These are phyloP conservation scores for Pelargonium fulgidum DNA, from an alignment of 441 rosid species.

Conservation along the genomic window DNA sequence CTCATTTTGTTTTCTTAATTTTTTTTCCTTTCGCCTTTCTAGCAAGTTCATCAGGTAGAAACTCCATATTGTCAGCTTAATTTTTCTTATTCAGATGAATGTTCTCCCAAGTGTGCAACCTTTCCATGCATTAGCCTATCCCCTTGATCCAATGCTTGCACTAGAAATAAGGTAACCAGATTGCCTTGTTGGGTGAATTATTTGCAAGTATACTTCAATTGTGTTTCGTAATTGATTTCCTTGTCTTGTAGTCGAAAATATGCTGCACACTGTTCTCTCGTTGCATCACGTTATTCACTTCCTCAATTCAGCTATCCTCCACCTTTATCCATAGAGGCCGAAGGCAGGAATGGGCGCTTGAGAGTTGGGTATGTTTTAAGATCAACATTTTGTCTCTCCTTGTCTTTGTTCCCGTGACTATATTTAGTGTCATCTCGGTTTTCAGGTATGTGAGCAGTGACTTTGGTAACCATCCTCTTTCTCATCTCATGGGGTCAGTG, in stretches of 20 bases:
- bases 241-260: slow-evolving; percentile 68
- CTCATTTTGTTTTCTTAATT: background rate
- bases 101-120: slow-evolving; percentile 99
- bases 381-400: background rate
- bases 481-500: slow-evolving; percentile 98
- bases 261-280: slow-evolving; percentile 82
- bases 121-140: slow-evolving; percentile 98
- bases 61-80: background rate
- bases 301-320: slow-evolving; percentile 68
- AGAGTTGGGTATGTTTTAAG: slow-evolving; percentile 57
- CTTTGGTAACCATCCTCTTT: slow-evolving; percentile 93
- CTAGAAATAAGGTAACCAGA: slow-evolving; percentile 75
- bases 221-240: background rate
- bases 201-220: background rate
- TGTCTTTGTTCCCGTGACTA: background rate
- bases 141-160: slow-evolving; percentile 88
- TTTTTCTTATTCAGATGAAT: slow-evolving; percentile 49
- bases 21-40: background rate
- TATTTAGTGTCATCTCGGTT: background rate
- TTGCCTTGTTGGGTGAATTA: background rate
- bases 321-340: slow-evolving; percentile 50
- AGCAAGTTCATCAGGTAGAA: background rate
- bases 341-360: slow-evolving; percentile 61
- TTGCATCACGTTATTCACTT: slow-evolving; percentile 83
- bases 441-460: slow-evolving; percentile 76